Conservation (phyloP, 768 basidiomycete genomes). For the Suillus weaverae region DNA sequence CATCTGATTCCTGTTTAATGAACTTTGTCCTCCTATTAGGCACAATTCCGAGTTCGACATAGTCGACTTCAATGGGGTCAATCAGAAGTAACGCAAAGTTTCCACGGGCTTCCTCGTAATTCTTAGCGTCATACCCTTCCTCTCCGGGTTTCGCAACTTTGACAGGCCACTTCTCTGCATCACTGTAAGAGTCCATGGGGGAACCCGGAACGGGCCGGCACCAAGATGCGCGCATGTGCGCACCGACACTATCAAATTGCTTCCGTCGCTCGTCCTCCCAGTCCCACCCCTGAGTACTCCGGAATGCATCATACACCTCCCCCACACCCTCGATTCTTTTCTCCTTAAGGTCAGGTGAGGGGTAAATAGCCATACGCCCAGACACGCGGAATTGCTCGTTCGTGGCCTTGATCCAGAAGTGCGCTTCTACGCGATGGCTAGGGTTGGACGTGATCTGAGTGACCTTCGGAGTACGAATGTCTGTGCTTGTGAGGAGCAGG, state of each 20-base stretch:
- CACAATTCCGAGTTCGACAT: conserved; percentile 54
- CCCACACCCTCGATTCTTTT: conserved; percentile 17
- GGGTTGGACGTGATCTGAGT: conserved; percentile 50
- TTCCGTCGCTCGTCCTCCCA: conserved; percentile 69
- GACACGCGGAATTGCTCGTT: conserved; percentile 74
- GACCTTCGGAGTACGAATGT: conserved; percentile 71
- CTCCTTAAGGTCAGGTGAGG: conserved; percentile 15
- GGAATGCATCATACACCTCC: conserved; percentile 35
- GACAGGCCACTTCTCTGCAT: conserved; percentile 62
- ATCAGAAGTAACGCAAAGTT: conserved; percentile 75
- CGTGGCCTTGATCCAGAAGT: conserved; percentile 72
- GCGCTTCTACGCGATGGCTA: conserved; percentile 49
- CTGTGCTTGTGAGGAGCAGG: conserved; percentile 67
- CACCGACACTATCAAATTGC: conserved; percentile 59
- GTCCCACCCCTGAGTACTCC: conserved; percentile 33
- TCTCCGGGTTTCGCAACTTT: conserved; percentile 50
- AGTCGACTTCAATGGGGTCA: conserved; percentile 71
- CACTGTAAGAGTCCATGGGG: conserved; percentile 50
- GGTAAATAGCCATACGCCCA: conserved; percentile 55
- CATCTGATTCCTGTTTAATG: conserved; percentile 37
- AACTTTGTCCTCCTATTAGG: conserved; percentile 64
- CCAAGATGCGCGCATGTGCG: conserved; percentile 70
- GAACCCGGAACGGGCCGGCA: conserved; percentile 67
- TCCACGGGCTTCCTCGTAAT: conserved; percentile 52
- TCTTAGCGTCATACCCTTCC: conserved; percentile 43